Conservation (phyloP, 1,139 yeast species). For the Barnettozyma hawaiiensis region DNA sequence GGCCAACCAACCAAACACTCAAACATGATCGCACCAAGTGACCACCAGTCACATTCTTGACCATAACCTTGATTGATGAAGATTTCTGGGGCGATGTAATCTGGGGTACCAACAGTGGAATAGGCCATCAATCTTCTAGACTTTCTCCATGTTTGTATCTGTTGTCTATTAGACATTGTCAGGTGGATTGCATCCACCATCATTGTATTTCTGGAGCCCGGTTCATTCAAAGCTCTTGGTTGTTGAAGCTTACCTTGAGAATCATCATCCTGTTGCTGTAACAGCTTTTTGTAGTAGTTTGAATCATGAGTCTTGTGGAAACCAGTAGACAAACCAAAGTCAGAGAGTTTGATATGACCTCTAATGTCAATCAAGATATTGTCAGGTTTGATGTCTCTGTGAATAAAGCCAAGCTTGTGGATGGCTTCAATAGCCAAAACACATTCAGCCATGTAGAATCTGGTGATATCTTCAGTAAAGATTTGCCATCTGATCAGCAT, state of each 20-base stretch:
- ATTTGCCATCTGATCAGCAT: constrained; percentile 86
- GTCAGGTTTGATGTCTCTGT: constrained; percentile 77
- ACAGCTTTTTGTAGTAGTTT: constrained; percentile 64
- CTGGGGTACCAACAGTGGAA: constrained; percentile 98
- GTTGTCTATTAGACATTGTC: constrained; percentile 94
- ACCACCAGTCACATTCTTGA: constrained; percentile 99
- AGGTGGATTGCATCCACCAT: constrained; percentile 93
- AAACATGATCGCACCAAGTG: constrained; percentile 96
- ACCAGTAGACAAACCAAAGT: constrained; percentile 81
- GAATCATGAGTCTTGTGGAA: constrained; percentile 83
- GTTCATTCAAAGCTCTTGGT: constrained; percentile 28
- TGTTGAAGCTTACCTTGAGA: constrained; percentile 29
- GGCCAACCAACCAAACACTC: constrained; percentile 99
- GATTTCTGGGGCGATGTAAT: constrained; percentile 97
- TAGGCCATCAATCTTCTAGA: constrained; percentile 96
- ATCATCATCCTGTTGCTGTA: constrained; percentile 59
- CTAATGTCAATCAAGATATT: constrained; percentile 73
- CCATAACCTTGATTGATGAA: constrained; percentile 97
- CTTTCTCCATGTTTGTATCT: constrained; percentile 97
- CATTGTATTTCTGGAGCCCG: constrained; percentile 61
- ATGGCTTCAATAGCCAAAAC: constrained; percentile 79
- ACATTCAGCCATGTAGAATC: constrained; percentile 85
- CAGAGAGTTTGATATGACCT: constrained; percentile 74
- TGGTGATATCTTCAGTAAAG: constrained; percentile 76
- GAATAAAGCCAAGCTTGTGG: constrained; percentile 74